These are phyloP conservation scores for Fimicolochytrium jonesii DNA, from an alignment of 192 early-diverging fungal species.

Conservation along the genomic window DNA sequence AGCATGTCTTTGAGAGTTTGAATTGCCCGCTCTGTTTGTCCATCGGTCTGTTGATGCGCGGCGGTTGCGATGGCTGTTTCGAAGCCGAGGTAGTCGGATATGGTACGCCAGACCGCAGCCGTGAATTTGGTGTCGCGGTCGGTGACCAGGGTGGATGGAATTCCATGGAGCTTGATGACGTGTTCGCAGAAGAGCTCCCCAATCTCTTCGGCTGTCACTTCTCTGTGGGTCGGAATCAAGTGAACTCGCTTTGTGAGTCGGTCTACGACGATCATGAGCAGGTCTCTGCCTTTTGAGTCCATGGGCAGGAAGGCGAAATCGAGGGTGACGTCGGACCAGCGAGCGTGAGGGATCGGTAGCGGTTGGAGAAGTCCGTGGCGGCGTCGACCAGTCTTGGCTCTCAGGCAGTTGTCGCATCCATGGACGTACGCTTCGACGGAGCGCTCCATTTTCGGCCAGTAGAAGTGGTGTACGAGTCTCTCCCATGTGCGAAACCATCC, in stretches of 20 bases:
- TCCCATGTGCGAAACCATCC: not conserved
- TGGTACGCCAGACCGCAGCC: not conserved
- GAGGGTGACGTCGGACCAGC: not conserved
- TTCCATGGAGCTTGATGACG: not conserved
- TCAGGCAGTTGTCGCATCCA: not conserved
- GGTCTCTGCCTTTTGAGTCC: no score
- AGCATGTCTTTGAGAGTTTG: conserved; percentile 5
- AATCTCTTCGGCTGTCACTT: no score
- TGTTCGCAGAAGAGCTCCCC: not conserved
- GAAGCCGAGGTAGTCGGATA: not conserved
- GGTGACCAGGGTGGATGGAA: not conserved
- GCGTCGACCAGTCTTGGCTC: not conserved
- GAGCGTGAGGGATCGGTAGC: not conserved
- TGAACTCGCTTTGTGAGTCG: no score
- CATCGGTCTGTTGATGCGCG: conserved; percentile 23
- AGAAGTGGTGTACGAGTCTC: not conserved
- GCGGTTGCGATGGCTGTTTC: not conserved
- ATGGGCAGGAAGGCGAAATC: not conserved
- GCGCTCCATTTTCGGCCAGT: not conserved
- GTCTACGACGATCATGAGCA: no score
- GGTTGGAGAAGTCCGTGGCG: not conserved
- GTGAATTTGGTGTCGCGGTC: not conserved
- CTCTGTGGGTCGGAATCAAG: no score
- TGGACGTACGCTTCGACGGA: not conserved
- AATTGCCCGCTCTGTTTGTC: not conserved